These are phyloP conservation scores for Cutaneotrichosporon dermatis DNA, from an alignment of 1,284 basidiomycete genomes.

Conservation along the genomic window DNA sequence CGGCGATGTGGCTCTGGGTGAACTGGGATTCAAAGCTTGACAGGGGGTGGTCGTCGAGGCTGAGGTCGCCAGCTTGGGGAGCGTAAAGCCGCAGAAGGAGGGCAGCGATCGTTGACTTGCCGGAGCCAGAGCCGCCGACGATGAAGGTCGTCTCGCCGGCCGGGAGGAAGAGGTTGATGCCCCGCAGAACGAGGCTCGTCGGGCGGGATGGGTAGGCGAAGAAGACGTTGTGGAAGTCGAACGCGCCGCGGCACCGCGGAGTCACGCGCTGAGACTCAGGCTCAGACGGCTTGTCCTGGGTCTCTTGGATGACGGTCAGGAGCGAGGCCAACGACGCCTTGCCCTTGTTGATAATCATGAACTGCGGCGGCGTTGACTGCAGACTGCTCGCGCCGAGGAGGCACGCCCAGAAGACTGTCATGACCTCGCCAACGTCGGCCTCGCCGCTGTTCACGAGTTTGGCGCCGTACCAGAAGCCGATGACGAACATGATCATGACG, in stretches of 20 bases:
- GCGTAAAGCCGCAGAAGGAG: conserved; percentile 76
- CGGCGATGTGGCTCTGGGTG: conserved; percentile 67
- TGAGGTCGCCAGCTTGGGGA: conserved; percentile 59
- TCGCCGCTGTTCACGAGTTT: conserved; percentile 73
- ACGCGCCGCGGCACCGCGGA: conserved; percentile 55
- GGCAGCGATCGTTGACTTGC: conserved; percentile 86
- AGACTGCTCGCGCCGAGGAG: conserved; percentile 80
- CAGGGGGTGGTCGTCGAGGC: conserved; percentile 77
- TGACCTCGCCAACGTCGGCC: conserved; percentile 69
- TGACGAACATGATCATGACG: conserved; percentile 87
- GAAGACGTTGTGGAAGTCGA: conserved; percentile 68
- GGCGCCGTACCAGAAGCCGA: conserved; percentile 93
- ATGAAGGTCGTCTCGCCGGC: conserved; percentile 85
- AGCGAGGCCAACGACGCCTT: conserved; percentile 76
- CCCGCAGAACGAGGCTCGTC: conserved; percentile 46
- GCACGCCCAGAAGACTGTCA: conserved; percentile 96
- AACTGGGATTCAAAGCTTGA: conserved; percentile 72
- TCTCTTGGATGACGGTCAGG: conserved; percentile 56
- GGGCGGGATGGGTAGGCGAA: conserved; percentile 83
- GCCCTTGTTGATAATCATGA: conserved; percentile 75
- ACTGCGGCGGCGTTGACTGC: conserved; percentile 63
- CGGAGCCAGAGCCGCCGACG: conserved; percentile 83
- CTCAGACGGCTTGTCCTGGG: too few relatives aligned
- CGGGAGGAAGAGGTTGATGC: conserved; percentile 62
- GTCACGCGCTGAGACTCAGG: not conserved